Conservation (phyloP, 257 asterid genomes). For the Rhazya stricta region DNA sequence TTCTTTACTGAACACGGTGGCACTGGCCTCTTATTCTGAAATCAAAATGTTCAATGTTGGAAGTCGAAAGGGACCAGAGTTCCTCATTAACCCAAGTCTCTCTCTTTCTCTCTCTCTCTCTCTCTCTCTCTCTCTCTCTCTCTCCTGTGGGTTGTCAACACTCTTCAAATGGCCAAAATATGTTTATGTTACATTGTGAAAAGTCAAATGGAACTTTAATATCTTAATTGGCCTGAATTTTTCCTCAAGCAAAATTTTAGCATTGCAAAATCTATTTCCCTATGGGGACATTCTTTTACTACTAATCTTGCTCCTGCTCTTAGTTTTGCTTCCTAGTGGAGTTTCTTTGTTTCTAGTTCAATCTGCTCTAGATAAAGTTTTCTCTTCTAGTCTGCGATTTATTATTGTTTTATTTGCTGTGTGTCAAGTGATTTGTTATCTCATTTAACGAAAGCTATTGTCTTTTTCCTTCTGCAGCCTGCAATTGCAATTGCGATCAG, state of each 20-base stretch:
- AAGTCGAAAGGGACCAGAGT: neutral
- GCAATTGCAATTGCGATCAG: slow-evolving; percentile 89
- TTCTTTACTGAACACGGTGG: neutral
- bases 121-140: neutral
- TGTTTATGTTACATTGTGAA: neutral
- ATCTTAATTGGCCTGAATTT: neutral
- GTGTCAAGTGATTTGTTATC: neutral
- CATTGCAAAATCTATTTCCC: neutral
- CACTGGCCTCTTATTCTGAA: neutral
- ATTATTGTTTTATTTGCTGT: neutral
- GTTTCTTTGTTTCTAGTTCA: neutral
- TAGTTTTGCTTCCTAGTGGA: neutral
- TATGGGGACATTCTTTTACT: neutral
- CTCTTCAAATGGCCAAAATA: neutral
- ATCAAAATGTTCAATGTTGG: neutral
- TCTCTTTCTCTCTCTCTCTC: neutral
- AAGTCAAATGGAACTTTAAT: neutral
- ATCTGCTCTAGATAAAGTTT: neutral
- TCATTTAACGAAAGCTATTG: neutral
- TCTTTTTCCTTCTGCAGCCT: slow-evolving; percentile 59
- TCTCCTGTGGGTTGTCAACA: neutral
- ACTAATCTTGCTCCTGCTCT: neutral
- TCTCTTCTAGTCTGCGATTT: neutral
- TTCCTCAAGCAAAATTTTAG: neutral
- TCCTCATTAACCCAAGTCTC: neutral